phyloP scores from a whole-genome alignment of 2,329 filamentous ascomycete species.

The Pochonia chlamydosporia region DNA sequence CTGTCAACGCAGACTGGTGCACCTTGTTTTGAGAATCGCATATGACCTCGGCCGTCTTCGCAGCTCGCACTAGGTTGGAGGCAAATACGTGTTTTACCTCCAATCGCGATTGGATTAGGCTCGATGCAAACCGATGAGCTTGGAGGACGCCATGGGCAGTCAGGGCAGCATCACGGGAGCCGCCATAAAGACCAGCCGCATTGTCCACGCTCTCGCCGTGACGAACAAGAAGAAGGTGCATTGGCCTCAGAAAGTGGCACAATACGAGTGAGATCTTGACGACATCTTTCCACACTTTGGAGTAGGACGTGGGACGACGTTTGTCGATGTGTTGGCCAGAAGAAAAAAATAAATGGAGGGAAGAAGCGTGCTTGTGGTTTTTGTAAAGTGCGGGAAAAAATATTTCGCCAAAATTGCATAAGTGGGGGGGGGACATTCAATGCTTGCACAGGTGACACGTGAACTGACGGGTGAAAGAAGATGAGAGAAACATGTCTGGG shows the following conservation, averaged over 20 bases:
- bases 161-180: conserved; percentile 71
- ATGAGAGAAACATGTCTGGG: too few species aligned
- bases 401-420: too few species aligned
- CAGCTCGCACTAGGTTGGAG: conserved; percentile 71
- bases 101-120: conserved; percentile 40
- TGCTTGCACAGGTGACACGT: too few species aligned
- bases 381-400: too few species aligned
- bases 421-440: too few species aligned
- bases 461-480: too few species aligned
- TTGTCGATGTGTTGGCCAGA: too few species aligned
- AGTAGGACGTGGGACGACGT: background rate
- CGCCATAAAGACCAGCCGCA: conserved; percentile 72
- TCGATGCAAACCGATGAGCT: conserved; percentile 61
- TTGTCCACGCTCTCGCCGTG: conserved; percentile 92
- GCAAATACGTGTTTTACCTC: conserved; percentile 63
- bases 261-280: background rate
- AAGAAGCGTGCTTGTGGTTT: too few species aligned
- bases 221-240: conserved; percentile 65
- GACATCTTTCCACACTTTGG: background rate
- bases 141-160: conserved; percentile 80
- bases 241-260: conserved; percentile 8
- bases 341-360: too few species aligned
- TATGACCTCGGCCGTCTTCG: conserved; percentile 63
- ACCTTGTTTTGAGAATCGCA: conserved; percentile 44
- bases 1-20: conserved; percentile 8